phyloP scores from a whole-genome alignment of 169 alveolate species.

The Plasmodium falciparum region DNA sequence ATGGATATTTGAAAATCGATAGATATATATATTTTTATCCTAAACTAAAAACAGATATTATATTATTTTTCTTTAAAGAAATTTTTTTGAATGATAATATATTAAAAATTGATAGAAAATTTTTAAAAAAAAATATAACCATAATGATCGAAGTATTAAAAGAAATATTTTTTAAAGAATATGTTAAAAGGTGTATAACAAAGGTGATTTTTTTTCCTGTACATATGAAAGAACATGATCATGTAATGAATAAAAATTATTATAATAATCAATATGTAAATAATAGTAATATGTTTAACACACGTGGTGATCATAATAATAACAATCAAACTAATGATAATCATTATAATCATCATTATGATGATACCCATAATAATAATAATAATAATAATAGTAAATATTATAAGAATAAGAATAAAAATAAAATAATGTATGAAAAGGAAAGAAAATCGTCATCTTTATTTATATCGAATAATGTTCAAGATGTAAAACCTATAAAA shows the following conservation, averaged over 20 bases:
- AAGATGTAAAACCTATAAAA: conserved; percentile 10
- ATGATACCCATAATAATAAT: too few species aligned
- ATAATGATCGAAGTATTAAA: conserved; percentile 36
- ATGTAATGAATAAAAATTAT: too few species aligned
- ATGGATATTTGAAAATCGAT: conserved; percentile 11
- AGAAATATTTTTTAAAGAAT: conserved; percentile 36
- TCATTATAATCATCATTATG: too few species aligned
- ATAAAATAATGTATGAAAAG: too few species aligned
- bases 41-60: conserved; percentile 24
- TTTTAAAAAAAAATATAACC: conserved; percentile 17
- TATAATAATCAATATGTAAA: not conserved
- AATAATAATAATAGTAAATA: too few species aligned
- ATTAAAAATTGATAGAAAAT: conserved; percentile 1
- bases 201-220: not conserved
- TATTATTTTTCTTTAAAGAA: conserved; percentile 59
- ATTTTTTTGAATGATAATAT: conserved; percentile 34
- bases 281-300: not conserved
- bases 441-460: too few species aligned
- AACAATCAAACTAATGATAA: not conserved
- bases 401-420: too few species aligned
- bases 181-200: conserved; percentile 15
- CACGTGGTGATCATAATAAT: not conserved
- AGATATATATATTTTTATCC: conserved; percentile 23
- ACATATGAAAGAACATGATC: not conserved
- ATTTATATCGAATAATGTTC: not conserved